Percentiles rank a stretch among this genome's conserved stretches.
phyloP scores from a whole-genome alignment of 2,329 filamentous ascomycete species.

The Neofusicoccum cordaticola region DNA sequence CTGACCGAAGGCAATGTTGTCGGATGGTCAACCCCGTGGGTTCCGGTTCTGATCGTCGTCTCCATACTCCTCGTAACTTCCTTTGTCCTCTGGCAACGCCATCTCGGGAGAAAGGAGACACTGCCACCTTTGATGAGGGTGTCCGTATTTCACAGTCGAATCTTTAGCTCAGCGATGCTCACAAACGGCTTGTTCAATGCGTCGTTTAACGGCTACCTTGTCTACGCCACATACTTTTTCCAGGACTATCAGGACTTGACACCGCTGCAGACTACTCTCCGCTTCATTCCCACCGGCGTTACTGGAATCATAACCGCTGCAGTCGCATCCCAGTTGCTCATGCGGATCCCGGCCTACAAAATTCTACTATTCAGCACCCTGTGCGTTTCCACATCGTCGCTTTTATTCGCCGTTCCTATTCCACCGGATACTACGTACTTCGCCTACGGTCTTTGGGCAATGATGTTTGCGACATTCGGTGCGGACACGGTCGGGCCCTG shows the following conservation, averaged over 20 bases:
- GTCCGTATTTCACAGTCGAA: conserved; percentile 56
- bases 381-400: conserved; percentile 52
- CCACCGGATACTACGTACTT: conserved; percentile 60
- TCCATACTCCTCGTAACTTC: conserved; percentile 52
- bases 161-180: conserved; percentile 59
- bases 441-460: conserved; percentile 61
- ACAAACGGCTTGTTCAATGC: conserved; percentile 64
- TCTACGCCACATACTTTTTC: conserved; percentile 66
- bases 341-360: conserved; percentile 53
- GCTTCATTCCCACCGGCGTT: conserved; percentile 64
- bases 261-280: conserved; percentile 61
- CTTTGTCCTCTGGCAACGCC: conserved; percentile 59
- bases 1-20: conserved; percentile 65
- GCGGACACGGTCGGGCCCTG: conserved; percentile 64
- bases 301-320: conserved; percentile 55
- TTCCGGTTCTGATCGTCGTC: conserved; percentile 56
- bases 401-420: conserved; percentile 64
- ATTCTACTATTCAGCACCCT: conserved; percentile 57
- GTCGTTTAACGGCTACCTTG: conserved; percentile 62
- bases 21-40: conserved; percentile 61
- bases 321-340: conserved; percentile 54
- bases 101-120: conserved; percentile 50
- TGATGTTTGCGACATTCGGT: conserved; percentile 61
- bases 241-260: conserved; percentile 61
- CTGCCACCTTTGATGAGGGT: conserved; percentile 60